These are phyloP conservation scores for Corchorus capsularis DNA, from an alignment of 345 rosid genomes.

Conservation along the genomic window DNA sequence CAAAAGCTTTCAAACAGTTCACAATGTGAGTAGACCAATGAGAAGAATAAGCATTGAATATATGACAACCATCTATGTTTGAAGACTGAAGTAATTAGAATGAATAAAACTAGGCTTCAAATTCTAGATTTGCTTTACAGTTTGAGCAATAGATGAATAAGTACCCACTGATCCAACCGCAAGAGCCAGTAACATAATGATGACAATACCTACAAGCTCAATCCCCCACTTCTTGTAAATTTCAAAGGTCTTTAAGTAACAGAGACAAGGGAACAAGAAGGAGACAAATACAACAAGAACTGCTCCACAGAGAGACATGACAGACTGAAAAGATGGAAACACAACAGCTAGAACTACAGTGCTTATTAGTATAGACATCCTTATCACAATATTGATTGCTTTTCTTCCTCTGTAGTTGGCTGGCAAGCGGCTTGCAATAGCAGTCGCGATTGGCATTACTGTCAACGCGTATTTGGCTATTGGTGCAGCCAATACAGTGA, in stretches of 20 bases:
- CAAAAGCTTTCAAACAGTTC: not conserved
- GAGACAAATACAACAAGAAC: conserved; percentile 36
- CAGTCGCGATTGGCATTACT: conserved; percentile 37
- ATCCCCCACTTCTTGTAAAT: conserved; percentile 20
- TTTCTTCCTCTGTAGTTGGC: conserved; percentile 26
- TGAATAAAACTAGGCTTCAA: not conserved
- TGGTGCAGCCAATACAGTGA: conserved; percentile 38
- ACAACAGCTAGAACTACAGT: conserved; percentile 34
- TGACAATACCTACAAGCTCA: conserved; percentile 23
- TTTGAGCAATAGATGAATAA: conserved; percentile 24
- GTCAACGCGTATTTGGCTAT: conserved; percentile 47
- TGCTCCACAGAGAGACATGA: conserved; percentile 42
- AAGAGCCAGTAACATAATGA: conserved; percentile 11
- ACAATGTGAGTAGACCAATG: not conserved
- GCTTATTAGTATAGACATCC: conserved; percentile 32
- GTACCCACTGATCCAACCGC: conserved; percentile 27
- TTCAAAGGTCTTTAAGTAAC: conserved; percentile 44
- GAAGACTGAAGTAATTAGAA: not conserved
- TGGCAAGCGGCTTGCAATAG: conserved; percentile 36
- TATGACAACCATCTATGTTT: not conserved
- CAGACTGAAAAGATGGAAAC: conserved; percentile 41
- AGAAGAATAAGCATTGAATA: not conserved
- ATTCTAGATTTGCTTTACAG: conserved; percentile 4
- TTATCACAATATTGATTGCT: conserved; percentile 30
- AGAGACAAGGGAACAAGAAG: conserved; percentile 38